Evolutionary conservation across 1,284 basidiomycete genomes (phyloP), one percentile per base, ranked within the genome.

Genomic region (Farysia itapuensis): DNA sequence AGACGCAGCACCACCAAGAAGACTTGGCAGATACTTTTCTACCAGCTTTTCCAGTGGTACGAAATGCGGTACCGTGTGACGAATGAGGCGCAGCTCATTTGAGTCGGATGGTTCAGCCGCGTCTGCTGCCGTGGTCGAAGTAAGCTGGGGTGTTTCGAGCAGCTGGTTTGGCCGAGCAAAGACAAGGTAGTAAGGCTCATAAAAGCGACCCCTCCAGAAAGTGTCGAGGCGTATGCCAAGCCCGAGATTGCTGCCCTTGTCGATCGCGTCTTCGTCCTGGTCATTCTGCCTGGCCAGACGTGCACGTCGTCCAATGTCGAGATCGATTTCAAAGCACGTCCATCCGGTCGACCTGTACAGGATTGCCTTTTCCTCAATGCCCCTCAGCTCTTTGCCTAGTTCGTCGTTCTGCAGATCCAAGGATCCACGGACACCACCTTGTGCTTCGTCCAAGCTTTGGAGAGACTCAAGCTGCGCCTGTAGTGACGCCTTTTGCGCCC

Each of bases 21-120:
- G 47, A 20, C 47, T 52, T 2, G 49, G 47, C 22, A 66, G 30
- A 25, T 66, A 64, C 30, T 45, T 54, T 24, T 64, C 54, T 5
- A 64, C 46, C 21, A 67, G 43, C 24, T 37, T 44, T 2, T 26
- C 42, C n/a, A 67, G 23, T 4, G 60, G 61, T n/a, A 67, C 47
- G 30, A 66, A 67, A 20, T 65, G 65, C n/a, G 65, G 65, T 22
- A 67, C 39, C 7, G 65, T 67, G 32, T 67, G 65, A 19, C 65
- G 44, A 31, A 64, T 39, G n/a, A 67, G 26, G 14, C 50, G 35
- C 8, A 67, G 32, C 16, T 38, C 48, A 28, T 52, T 43, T 12
- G 43, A 21, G 21, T 44, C 29, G 18, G 45, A 43, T 7, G 36
- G 33, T 2, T 41, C 25, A 13, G 39, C 42, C 8, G 45, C 42